A percentile compares a stretch with the other conserved stretches of the same genome.
Evolutionary conservation across 768 basidiomycete species (phyloP).

Genomic region (Steccherinum ochraceum): DNA sequence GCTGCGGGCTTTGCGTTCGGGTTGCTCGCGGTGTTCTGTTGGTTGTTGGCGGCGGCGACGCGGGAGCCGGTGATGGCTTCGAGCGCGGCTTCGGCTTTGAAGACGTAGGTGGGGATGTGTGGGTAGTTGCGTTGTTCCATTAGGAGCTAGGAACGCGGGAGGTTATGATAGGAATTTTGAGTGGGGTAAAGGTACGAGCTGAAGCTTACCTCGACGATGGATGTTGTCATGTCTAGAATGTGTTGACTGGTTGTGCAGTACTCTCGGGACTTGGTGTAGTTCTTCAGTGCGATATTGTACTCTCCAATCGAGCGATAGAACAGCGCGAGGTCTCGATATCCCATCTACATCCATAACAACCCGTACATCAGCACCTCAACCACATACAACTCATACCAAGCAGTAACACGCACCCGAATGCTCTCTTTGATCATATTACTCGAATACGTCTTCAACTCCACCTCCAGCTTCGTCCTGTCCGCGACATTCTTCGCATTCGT

Average conservation of each 20-base stretch:
- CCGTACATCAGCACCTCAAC: neutral
- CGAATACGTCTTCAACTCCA: conserved; percentile 90
- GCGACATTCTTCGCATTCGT: conserved; percentile 55
- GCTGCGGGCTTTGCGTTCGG: conserved; percentile 18
- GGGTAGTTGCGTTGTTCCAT: conserved; percentile 84
- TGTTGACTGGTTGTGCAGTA: conserved; percentile 89
- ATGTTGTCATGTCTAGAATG: conserved; percentile 89
- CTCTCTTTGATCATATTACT: conserved; percentile 99
- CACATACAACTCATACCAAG: conserved; percentile 1
- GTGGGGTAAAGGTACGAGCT: neutral
- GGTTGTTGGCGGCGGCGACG: conserved; percentile 6
- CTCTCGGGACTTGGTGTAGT: conserved; percentile 88
- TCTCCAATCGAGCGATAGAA: conserved; percentile 74
- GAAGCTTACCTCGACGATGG: conserved; percentile 60
- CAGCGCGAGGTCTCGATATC: conserved; percentile 80
- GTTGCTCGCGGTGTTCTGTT: conserved; percentile 12
- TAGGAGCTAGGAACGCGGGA: too few species aligned
- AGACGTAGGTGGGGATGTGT: conserved; percentile 86
- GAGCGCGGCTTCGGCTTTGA: conserved; percentile 91
- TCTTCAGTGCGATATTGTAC: conserved; percentile 61
- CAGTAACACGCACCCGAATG: conserved; percentile 61
- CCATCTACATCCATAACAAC: conserved; percentile 57
- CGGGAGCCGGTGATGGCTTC: conserved; percentile 40
- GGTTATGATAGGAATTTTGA: conserved; percentile 7
- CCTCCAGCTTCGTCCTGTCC: conserved; percentile 82